Percentiles rank a stretch among this genome's conserved stretches.
These are phyloP conservation scores for Rhizoctonia solani DNA, from an alignment of 1,284 basidiomycete genomes.

Conservation along the genomic window DNA sequence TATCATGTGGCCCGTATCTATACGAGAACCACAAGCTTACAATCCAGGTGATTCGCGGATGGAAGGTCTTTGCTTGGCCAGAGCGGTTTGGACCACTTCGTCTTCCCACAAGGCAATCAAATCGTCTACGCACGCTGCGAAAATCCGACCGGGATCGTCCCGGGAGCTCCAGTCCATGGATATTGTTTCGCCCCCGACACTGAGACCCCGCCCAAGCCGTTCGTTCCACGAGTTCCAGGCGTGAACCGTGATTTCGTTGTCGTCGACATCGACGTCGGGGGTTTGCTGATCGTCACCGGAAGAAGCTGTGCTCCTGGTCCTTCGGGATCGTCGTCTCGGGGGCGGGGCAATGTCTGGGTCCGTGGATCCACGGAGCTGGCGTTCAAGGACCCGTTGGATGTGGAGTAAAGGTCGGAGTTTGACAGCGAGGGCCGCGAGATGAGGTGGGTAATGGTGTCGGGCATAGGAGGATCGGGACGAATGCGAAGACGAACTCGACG, in stretches of 20 bases:
- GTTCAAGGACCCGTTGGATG: conserved; percentile 67
- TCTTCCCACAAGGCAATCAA: conserved; percentile 59
- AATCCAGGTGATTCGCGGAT: conserved; percentile 63
- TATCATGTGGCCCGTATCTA: background rate
- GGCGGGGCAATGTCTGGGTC: conserved; percentile 54
- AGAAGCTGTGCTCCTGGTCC: background rate
- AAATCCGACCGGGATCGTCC: conserved; percentile 53
- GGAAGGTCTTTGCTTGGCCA: conserved; percentile 52
- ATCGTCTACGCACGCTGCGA: conserved; percentile 60
- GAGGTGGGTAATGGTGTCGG: conserved; percentile 9
- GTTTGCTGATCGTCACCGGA: background rate
- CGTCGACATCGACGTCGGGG: too few relatives aligned
- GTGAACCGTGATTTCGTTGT: conserved; percentile 18
- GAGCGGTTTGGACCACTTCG: conserved; percentile 48
- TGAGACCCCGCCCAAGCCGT: background rate
- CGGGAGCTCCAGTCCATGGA: conserved; percentile 18
- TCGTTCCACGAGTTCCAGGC: conserved; percentile 20
- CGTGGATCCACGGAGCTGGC: conserved; percentile 59
- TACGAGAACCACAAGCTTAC: conserved; percentile 48
- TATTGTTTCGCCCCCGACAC: background rate
- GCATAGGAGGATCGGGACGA: background rate
- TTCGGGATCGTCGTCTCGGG: conserved; percentile 26
- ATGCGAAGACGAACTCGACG: background rate
- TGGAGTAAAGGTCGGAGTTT: conserved; percentile 65
- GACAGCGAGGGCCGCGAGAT: conserved; percentile 61